phyloP scores from a whole-genome alignment of 345 rosid species.

The Xanthoceras sorbifolium region DNA sequence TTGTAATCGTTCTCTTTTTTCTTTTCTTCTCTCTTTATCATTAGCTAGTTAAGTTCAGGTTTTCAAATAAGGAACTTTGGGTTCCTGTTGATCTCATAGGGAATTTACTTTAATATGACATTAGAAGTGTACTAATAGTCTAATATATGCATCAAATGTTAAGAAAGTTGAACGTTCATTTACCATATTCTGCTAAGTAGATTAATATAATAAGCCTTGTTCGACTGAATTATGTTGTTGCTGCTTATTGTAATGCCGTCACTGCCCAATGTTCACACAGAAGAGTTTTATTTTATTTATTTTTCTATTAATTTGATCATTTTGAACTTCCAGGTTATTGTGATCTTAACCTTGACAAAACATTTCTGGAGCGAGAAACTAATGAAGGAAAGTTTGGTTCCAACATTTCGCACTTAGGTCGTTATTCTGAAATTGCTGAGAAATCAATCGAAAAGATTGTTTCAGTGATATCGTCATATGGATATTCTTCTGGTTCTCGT shows the following conservation, averaged over 20 bases:
- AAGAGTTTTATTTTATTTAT: not conserved
- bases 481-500: constrained; percentile 70
- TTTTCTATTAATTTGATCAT: not conserved
- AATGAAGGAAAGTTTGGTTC: constrained; percentile 68
- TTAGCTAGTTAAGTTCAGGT: not conserved
- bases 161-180: not conserved
- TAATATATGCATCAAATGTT: not conserved
- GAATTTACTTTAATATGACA: not conserved
- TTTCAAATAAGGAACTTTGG: not conserved
- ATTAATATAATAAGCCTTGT: not conserved
- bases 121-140: not conserved
- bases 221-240: not conserved
- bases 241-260: constrained; percentile 7
- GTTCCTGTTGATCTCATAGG: not conserved
- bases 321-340: constrained; percentile 27
- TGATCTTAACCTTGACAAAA: constrained; percentile 37
- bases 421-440: constrained; percentile 78
- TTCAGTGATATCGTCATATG: constrained; percentile 69
- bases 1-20: not conserved
- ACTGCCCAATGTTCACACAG: not conserved
- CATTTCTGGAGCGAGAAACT: constrained; percentile 22
- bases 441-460: constrained; percentile 79
- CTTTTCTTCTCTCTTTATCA: not conserved
- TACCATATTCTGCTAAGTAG: not conserved
- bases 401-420: constrained; percentile 67